Percentiles rank a stretch among this genome's conserved stretches.
These are phyloP conservation scores for Gonium pectorale DNA, from an alignment of 139 green algal genomes.

Conservation along the genomic window DNA sequence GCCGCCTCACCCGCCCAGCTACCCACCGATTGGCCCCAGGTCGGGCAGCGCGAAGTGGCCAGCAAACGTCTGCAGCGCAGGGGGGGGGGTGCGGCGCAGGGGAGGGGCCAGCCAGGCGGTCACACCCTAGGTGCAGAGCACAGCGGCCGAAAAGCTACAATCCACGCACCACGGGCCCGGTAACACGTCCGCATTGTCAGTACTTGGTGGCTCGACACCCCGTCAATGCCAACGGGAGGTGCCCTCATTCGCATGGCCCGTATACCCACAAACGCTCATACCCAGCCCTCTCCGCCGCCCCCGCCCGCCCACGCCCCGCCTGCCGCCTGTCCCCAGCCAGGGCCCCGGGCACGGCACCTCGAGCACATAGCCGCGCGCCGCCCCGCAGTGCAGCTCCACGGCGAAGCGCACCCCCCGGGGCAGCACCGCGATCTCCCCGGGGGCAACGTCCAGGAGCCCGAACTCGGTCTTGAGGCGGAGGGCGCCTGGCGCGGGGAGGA, in stretches of 20 bases:
- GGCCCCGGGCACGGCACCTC: too few species aligned
- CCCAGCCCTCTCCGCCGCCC: too few species aligned
- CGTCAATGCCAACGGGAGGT: too few species aligned
- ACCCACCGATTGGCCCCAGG: conserved; percentile 90
- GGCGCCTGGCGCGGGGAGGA: conserved; percentile 54
- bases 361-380: conserved; percentile 88
- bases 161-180: too few species aligned
- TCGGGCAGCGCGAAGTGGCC: conserved; percentile 93
- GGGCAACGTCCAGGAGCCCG: conserved; percentile 78
- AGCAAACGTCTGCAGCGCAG: conserved; percentile 70
- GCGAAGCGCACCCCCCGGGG: conserved; percentile 88
- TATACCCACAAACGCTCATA: too few species aligned
- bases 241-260: too few species aligned
- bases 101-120: too few species aligned
- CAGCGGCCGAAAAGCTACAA: too few species aligned
- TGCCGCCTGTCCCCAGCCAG: not conserved
- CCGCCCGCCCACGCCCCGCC: not conserved
- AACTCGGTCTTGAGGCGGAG: conserved; percentile 92
- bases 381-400: conserved; percentile 72
- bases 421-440: conserved; percentile 88
- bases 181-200: too few species aligned
- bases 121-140: too few species aligned
- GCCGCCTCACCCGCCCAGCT: not conserved
- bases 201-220: too few species aligned
- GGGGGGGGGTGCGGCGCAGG: too few species aligned